Evolutionary conservation across 177 flowering plant genomes (phyloP), one percentile per base, ranked within the genome.

Genomic region (Vitis hybrid): DNA sequence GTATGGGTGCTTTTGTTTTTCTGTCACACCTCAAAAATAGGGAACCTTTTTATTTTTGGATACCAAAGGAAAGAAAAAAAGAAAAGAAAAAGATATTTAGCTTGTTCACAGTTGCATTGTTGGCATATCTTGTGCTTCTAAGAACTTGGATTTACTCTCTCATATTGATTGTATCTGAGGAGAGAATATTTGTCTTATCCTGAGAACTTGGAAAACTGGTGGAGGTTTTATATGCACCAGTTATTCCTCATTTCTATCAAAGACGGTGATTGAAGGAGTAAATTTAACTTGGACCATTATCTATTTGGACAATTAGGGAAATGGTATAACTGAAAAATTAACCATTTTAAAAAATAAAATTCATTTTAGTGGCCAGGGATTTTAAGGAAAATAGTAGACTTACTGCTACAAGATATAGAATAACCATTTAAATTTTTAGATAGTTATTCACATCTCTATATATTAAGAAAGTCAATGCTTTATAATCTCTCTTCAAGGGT

Each of bases 1-100:
- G 99, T 95, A 83, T 65, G 77, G 66, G 29, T 66, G n/a, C 50
- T 71, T 80, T 61, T 34, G 50, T 61, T 34, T 68, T 50, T 75
- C 49, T 11, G 26, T 26, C 29, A 39, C 26, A 9, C 29, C 2
- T 55, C 51, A 10, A 39, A 39, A 39, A 4, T 4, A 39, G 45
- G 45, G 45, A 39, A 39, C 45, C 29, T 26, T 26, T 26, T 39
- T 7, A 1, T 39, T 39, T 39, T 39, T 39, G 45, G 45, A 39
- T 7, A 39, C 7, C 45, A 39, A 39, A 39, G 8, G 45, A 39
- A 39, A 39, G 45, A 39, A 39, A 7, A 39, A 39, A 39, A 39
- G 45, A 39, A 39, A 39, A 39, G 45, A 39, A 39, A 39, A 39
- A 7, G 45, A 39, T 39, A 39, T 39, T 39, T 39, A 39, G 45